Evolutionary conservation across 2,329 filamentous ascomycete species (phyloP).

Genomic region (Chrysosporium queenslandicum): DNA sequence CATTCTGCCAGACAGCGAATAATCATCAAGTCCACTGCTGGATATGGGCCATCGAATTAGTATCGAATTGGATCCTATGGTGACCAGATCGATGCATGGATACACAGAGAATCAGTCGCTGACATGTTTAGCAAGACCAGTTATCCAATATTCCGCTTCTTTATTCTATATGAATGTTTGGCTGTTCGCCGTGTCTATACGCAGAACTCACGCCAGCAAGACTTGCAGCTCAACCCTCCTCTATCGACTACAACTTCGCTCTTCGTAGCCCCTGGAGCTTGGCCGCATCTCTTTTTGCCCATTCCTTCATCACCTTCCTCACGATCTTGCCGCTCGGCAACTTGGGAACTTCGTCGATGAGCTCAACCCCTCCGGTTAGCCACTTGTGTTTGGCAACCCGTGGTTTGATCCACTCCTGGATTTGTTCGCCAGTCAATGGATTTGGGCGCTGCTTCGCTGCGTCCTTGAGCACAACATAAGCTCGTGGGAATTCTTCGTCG

Average conservation of each 20-base stretch:
- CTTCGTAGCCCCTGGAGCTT: slow-evolving; percentile 30
- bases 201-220: too few relatives aligned
- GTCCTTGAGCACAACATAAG: slow-evolving; percentile 47
- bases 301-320: slow-evolving; percentile 35
- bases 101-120: too few relatives aligned
- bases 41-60: too few relatives aligned
- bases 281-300: slow-evolving; percentile 30
- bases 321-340: slow-evolving; percentile 41
- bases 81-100: too few relatives aligned
- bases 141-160: too few relatives aligned
- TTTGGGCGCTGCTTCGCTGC: slow-evolving; percentile 31
- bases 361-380: slow-evolving; percentile 34
- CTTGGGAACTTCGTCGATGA: slow-evolving; percentile 40
- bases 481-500: slow-evolving; percentile 57
- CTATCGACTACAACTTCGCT: slow-evolving; percentile 9
- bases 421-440: slow-evolving; percentile 37
- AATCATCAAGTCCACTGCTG: too few relatives aligned
- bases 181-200: too few relatives aligned
- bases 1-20: too few relatives aligned
- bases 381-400: slow-evolving; percentile 34
- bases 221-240: too few relatives aligned
- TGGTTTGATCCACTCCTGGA: slow-evolving; percentile 33
- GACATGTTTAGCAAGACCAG: too few relatives aligned
- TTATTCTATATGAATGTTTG: too few relatives aligned
- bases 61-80: too few relatives aligned